Conservation (phyloP, 2,329 filamentous ascomycete species). For the Cladophialophora exuberans region DNA sequence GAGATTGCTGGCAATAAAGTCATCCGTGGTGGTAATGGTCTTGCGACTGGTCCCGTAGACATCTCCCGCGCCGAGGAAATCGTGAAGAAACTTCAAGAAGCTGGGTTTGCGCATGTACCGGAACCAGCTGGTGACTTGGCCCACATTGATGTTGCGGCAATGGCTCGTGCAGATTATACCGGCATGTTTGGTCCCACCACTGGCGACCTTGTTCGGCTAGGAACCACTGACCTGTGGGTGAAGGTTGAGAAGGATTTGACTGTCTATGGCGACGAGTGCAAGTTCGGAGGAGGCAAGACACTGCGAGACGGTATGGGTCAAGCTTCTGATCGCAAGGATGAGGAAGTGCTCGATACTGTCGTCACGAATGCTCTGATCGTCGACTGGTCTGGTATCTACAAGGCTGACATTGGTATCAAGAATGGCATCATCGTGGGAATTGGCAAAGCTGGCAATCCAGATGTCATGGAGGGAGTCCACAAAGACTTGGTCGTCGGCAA, state of each 20-base stretch:
- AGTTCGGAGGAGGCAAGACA: slow-evolving; percentile 93
- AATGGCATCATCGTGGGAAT: slow-evolving; percentile 83
- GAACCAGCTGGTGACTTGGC: slow-evolving; percentile 63
- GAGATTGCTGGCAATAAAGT: slow-evolving; percentile 80
- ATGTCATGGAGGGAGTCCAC: slow-evolving; percentile 88
- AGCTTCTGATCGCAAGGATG: slow-evolving; percentile 73
- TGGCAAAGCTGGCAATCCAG: slow-evolving; percentile 95
- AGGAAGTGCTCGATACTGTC: slow-evolving; percentile 78
- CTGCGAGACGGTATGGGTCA: slow-evolving; percentile 95
- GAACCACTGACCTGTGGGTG: slow-evolving; percentile 86
- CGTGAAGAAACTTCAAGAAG: slow-evolving; percentile 66
- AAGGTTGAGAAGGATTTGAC: slow-evolving; percentile 86
- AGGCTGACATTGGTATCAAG: slow-evolving; percentile 94
- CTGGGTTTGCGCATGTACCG: slow-evolving; percentile 76
- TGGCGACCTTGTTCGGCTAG: slow-evolving; percentile 81
- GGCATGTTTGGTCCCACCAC: slow-evolving; percentile 93
- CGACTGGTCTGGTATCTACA: slow-evolving; percentile 91
- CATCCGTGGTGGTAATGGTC: slow-evolving; percentile 80
- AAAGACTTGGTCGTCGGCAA: slow-evolving; percentile 79
- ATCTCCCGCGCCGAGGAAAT: slow-evolving; percentile 66
- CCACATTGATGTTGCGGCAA: slow-evolving; percentile 64
- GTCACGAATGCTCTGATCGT: slow-evolving; percentile 88
- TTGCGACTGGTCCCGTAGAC: slow-evolving; percentile 76
- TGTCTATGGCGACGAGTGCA: slow-evolving; percentile 87
- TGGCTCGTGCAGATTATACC: slow-evolving; percentile 78